Evolutionary conservation across 352 stramenopile species (phyloP), one percentile per base, ranked within the genome.

Genomic region (Nothophytophthora sp.): DNA sequence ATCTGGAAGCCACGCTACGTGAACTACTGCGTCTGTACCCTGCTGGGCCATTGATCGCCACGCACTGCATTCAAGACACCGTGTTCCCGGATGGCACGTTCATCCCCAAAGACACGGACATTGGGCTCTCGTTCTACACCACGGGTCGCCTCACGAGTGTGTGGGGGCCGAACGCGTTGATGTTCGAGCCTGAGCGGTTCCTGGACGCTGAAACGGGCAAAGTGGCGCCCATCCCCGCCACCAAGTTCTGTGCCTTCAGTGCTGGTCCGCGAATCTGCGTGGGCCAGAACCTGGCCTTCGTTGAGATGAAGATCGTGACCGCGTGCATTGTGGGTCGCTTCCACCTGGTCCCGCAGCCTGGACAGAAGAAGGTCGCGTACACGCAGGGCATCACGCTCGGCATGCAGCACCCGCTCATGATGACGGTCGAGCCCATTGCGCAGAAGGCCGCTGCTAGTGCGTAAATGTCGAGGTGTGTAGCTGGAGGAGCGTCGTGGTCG

Each of bases 71-170:
- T 22, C 11, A 34, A 0, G 78, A 81, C 53, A 70, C 74, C 0
- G 49, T 80, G 16, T 25, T 86, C 2, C 50, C 64, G 23, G 73
- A 87, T 43, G 65, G 40, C 19, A 86, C 67, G 8, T 70, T 74
- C 23, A 55, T 90, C 1, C 12, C 49, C 1, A 33, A 34, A 5
- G 55, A 48, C 13, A 50, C 38, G 19, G 40, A 48, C 8, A 49
- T 75, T 15, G 54, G 59, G 12, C 55, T 74, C 9, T 18, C 44
- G 25, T 34, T 50, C 6, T 89, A 81, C 43, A 44, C 40, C 5
- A 77, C 81, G 28, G 73, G 47, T 4, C 68, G 63, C 0, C 46
- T 65, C 9, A 18, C 52, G 9, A 57, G 42, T 25, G 40, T 87
- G 3, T 87, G 78, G 76, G 73, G 71, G 0, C 5, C 29, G 0